phyloP scores from a whole-genome alignment of 2,329 filamentous ascomycete species.

The Trichophyton benhamiae region DNA sequence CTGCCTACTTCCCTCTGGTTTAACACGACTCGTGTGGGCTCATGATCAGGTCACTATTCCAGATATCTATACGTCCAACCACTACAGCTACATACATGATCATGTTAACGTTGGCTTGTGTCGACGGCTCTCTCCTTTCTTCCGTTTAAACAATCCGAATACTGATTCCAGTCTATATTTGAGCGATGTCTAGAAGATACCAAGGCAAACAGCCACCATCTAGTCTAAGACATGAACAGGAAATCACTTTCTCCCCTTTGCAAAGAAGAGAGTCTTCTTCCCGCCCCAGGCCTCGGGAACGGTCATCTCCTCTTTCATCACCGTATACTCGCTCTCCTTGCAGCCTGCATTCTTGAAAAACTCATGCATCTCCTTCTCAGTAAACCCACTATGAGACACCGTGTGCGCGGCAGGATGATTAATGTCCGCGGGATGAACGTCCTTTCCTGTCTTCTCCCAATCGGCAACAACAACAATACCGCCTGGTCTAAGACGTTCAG shows the following conservation, averaged over 20 bases:
- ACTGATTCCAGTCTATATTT: too few species aligned
- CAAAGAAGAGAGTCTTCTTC: constrained; percentile 11
- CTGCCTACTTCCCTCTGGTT: too few species aligned
- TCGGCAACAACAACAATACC: constrained; percentile 13
- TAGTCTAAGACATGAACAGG: too few species aligned
- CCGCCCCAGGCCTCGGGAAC: constrained; percentile 7
- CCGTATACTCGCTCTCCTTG: constrained; percentile 9
- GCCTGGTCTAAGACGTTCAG: constrained; percentile 10
- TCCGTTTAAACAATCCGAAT: too few species aligned
- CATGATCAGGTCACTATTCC: too few species aligned
- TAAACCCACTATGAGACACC: constrained; percentile 12
- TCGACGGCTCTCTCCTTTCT: too few species aligned
- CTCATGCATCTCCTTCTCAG: constrained; percentile 6
- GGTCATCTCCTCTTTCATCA: constrained; percentile 8
- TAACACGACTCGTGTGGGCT: too few species aligned
- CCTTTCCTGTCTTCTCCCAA: constrained; percentile 4
- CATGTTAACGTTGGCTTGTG: too few species aligned
- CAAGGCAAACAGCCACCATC: too few species aligned
- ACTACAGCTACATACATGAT: too few species aligned
- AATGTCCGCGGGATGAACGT: background rate
- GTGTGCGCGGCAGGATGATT: constrained; percentile 9
- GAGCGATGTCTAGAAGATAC: too few species aligned
- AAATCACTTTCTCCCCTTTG: constrained; percentile 10
- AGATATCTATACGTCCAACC: too few species aligned
- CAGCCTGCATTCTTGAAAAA: constrained; percentile 9